Evolutionary conservation across 2,329 filamentous ascomycete genomes (phyloP), one percentile per base, ranked within the genome.

Genomic region (Elsinoe arachidis): DNA sequence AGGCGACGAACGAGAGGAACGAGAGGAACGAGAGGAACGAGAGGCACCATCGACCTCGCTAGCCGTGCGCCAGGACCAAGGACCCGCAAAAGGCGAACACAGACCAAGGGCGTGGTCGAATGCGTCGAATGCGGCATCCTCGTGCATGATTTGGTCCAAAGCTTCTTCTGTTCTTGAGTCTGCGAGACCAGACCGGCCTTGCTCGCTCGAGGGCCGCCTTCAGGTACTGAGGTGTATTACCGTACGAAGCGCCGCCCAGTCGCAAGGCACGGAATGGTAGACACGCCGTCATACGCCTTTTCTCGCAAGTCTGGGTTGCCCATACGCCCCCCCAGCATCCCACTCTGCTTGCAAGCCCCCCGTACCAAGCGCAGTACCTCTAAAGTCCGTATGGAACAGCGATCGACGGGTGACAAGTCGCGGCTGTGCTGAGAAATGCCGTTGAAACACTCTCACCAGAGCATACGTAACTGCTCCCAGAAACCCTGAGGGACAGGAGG

Each of bases 391-490:
- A 39, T 53, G 49, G 49, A 53, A 53, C 49, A 53, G 49, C 33
- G 49, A 53, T 53, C 49, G 49, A 53, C 49, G 49, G 49, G 49
- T 53, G 49, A 53, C 49, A 53, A 53, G 49, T 23, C 34, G 53
- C 53, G 53, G 53, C 53, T 43, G 53, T 55, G 53, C 53, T 55
- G 53, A 43, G 39, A 55, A 55, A 55, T 44, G 39, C 53, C 53
- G 53, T 55, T 55, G 53, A 55, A 55, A 43, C 39, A 46, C 53
- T 34, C 53, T 55, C 14, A 11, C 43, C 53, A 7, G 15, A 43
- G 53, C 53, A 34, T 55, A 55, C 53, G 53, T 55, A 55, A 55
- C 49, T 37, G 33, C 49, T 53, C 49, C 26, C 41, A n/a, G n/a
- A 38, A 53, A 53, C 37, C 53, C 37, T 33, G 37, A 33, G 43